These are phyloP conservation scores for Monosporascus sp. DNA, from an alignment of 2,329 filamentous ascomycete species.

Conservation along the genomic window DNA sequence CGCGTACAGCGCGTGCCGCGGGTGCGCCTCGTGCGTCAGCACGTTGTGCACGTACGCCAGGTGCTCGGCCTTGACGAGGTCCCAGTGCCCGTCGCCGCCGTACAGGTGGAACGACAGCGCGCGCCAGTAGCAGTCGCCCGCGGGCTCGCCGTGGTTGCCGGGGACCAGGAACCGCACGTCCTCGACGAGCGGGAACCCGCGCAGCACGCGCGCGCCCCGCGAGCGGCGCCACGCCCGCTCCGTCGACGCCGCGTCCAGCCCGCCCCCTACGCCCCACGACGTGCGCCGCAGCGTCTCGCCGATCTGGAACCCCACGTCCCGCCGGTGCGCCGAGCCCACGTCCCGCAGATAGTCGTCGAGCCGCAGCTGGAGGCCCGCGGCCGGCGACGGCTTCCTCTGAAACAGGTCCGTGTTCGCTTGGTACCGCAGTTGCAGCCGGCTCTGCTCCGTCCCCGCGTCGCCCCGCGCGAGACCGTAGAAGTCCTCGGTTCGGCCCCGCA, in stretches of 20 bases:
- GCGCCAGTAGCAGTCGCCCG: conserved; percentile 28
- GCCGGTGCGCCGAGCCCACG: neutral
- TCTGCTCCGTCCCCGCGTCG: neutral
- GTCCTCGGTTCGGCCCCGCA: neutral
- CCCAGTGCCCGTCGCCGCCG: conserved; percentile 18
- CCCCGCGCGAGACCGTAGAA: neutral
- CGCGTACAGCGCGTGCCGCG: conserved; percentile 20
- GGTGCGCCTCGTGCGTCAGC: conserved; percentile 18
- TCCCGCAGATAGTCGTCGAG: conserved; percentile 4
- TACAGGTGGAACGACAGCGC: conserved; percentile 23
- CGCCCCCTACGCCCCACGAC: neutral
- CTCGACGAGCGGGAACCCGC: conserved; percentile 28
- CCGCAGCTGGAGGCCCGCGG: conserved; percentile 8
- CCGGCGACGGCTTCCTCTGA: neutral
- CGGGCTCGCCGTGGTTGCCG: conserved; percentile 13
- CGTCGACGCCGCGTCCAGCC: conserved; percentile 4
- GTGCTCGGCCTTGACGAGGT: conserved; percentile 29
- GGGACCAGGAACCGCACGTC: conserved; percentile 23
- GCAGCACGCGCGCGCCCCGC: conserved; percentile 3
- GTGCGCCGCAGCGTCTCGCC: neutral
- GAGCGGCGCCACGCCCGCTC: neutral
- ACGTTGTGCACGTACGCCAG: conserved; percentile 21
- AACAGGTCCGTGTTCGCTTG: neutral
- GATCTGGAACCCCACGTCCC: neutral
- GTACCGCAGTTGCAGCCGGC: neutral